Evolutionary conservation across 306 rosid species (phyloP).

Genomic region (Glycine soja): DNA sequence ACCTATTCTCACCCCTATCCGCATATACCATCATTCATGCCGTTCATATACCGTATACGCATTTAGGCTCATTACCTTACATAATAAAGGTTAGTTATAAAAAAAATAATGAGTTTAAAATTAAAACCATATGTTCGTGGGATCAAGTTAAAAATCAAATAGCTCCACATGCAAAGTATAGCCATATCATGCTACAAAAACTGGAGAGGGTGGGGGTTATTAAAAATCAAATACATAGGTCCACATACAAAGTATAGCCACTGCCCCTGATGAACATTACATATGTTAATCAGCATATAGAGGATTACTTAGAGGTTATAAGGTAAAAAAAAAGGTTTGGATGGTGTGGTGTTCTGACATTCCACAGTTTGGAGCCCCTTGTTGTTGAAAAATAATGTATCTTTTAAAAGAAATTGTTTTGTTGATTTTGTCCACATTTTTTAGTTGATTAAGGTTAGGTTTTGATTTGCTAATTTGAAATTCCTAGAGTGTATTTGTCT

Average conservation of each 20-base stretch:
- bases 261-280: no score
- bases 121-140: not conserved
- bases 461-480: no score
- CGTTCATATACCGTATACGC: not conserved
- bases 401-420: no score
- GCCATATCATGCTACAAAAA: not conserved
- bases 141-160: not conserved
- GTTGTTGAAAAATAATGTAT: not conserved
- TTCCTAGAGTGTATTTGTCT: not conserved
- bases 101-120: not conserved
- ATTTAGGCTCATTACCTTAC: not conserved
- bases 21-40: constrained; percentile 40
- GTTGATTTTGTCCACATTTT: not conserved
- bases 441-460: not conserved
- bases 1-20: no score
- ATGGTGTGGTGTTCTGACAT: not conserved
- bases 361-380: not conserved
- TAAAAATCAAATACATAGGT: no score
- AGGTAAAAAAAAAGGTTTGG: not conserved
- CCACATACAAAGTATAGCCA: no score
- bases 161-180: constrained; percentile 37
- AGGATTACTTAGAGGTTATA: no score
- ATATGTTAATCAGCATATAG: not conserved
- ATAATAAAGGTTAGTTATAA: not conserved
- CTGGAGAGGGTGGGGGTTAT: no score